These are phyloP conservation scores for Ensete glaucum DNA, from an alignment of 176 grass and related monocot species.

Conservation along the genomic window DNA sequence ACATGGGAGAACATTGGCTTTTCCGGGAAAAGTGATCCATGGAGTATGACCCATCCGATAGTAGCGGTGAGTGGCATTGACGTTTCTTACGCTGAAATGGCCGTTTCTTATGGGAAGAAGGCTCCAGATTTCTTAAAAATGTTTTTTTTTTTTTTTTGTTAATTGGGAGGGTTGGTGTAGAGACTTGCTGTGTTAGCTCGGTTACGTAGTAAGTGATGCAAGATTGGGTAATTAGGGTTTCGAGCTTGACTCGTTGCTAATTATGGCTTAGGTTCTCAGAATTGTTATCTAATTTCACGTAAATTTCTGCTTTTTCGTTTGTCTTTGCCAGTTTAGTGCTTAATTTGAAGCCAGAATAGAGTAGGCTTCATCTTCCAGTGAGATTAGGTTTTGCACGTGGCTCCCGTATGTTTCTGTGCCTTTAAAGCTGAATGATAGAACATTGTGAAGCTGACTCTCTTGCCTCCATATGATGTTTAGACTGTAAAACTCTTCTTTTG, in stretches of 20 bases:
- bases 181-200: background rate
- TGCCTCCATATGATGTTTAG: conserved; percentile 36
- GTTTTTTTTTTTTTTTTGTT: background rate
- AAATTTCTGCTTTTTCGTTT: background rate
- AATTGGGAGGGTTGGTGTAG: background rate
- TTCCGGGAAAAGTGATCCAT: conserved; percentile 19
- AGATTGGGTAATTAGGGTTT: background rate
- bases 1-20: background rate
- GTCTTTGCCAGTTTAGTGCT: background rate
- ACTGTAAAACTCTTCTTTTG: background rate
- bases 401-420: conserved; percentile 53
- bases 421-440: conserved; percentile 97
- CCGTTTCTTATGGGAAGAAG: background rate
- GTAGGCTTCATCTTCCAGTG: background rate
- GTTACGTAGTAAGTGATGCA: background rate
- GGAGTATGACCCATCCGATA: conserved; percentile 61
- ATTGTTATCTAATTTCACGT: no score
- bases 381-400: no score
- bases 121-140: background rate
- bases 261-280: background rate
- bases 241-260: background rate
- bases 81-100: background rate
- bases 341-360: background rate
- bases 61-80: conserved; percentile 58
- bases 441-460: conserved; percentile 27